These are phyloP conservation scores for Daucus carota DNA, from an alignment of 129 eudicot species.

Conservation along the genomic window DNA sequence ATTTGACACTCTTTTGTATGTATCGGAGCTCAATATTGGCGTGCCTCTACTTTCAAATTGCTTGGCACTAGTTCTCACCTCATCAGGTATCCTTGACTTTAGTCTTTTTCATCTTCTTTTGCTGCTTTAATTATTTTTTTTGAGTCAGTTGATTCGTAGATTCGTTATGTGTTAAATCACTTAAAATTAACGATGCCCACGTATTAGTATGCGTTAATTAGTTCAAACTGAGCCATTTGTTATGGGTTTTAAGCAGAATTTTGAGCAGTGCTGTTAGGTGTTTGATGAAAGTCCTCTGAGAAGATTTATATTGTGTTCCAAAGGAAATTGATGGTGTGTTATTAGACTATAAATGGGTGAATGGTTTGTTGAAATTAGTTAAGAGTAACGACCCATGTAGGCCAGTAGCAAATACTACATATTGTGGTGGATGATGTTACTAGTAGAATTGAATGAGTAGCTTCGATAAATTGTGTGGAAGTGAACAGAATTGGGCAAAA, in stretches of 20 bases:
- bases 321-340: neutral
- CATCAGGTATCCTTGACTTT: no score
- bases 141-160: no score
- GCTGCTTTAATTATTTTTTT: no score
- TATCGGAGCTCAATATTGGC: no score
- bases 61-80: no score
- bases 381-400: no score
- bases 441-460: neutral
- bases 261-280: neutral
- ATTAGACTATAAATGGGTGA: neutral
- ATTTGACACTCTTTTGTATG: no score
- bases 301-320: neutral
- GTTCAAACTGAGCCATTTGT: neutral
- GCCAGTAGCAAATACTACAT: no score
- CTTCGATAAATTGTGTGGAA: neutral
- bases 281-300: conserved; percentile 5
- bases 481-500: neutral
- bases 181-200: neutral
- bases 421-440: neutral
- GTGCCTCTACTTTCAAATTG: no score
- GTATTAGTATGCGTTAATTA: neutral
- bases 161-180: neutral
- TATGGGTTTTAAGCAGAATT: neutral
- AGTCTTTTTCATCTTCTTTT: no score
- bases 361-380: neutral